A percentile compares a stretch with the other conserved stretches of the same genome.
phyloP scores from a whole-genome alignment of 2,329 filamentous ascomycete species.

The Xylariales sp. region DNA sequence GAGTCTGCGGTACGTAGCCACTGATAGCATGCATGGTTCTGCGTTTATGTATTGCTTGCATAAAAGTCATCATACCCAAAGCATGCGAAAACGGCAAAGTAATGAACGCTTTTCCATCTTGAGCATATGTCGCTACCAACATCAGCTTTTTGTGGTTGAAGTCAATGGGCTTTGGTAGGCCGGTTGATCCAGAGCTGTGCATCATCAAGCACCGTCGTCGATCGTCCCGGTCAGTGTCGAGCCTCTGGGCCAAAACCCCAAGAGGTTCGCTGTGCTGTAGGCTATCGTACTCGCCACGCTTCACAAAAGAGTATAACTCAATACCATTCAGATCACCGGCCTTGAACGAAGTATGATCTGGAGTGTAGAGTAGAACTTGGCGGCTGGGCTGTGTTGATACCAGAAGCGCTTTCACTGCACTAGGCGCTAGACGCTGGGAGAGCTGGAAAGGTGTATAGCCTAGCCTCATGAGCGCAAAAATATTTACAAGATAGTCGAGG shows the following conservation, averaged over 20 bases:
- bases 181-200: neutral
- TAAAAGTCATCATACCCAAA: constrained; percentile 44
- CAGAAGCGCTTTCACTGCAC: neutral
- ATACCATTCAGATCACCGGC: neutral
- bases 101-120: constrained; percentile 37
- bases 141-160: constrained; percentile 25
- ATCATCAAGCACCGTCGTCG: constrained; percentile 13
- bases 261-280: constrained; percentile 3
- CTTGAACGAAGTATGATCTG: neutral
- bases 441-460: constrained; percentile 2
- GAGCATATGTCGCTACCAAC: constrained; percentile 37
- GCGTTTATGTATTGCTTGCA: constrained; percentile 39
- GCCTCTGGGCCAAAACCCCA: neutral
- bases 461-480: constrained; percentile 2
- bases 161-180: neutral
- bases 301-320: too few species aligned
- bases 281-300: too few species aligned
- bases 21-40: constrained; percentile 44
- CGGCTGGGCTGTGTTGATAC: neutral
- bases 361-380: neutral
- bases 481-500: too few species aligned
- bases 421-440: neutral
- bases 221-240: constrained; percentile 11
- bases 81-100: constrained; percentile 48
- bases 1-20: constrained; percentile 43